These are phyloP conservation scores for Magnusiomyces suaveolens DNA, from an alignment of 1,139 yeast species.

Conservation along the genomic window DNA sequence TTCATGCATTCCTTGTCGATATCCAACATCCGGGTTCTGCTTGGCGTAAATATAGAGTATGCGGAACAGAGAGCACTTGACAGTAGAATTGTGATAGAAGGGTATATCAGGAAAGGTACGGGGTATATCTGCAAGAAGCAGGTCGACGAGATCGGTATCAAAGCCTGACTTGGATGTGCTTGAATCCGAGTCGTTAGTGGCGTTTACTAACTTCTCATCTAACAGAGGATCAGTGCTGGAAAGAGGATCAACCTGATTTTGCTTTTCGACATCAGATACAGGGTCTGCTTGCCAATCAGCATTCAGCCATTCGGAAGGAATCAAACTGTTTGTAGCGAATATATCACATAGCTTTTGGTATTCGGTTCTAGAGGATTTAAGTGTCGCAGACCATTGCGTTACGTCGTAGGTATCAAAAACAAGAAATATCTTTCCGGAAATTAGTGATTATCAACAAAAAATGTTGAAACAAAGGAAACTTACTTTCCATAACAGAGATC, in stretches of 20 bases:
- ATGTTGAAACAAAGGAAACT: conserved; percentile 4
- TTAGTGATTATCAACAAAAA: neutral
- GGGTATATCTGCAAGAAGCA: conserved; percentile 40
- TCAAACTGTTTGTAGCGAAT: neutral
- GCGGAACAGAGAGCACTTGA: conserved; percentile 35
- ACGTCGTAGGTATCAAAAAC: conserved; percentile 10
- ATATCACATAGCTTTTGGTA: conserved; percentile 4
- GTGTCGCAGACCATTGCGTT: conserved; percentile 5
- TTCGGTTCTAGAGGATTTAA: conserved; percentile 1
- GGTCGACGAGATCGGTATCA: conserved; percentile 24
- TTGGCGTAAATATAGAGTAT: conserved; percentile 46
- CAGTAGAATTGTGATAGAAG: conserved; percentile 33
- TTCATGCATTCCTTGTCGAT: conserved; percentile 58
- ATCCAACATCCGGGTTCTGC: conserved; percentile 42
- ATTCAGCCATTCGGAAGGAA: neutral
- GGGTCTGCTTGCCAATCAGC: neutral
- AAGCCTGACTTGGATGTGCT: neutral
- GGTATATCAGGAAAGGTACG: conserved; percentile 51
- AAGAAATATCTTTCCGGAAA: conserved; percentile 11
- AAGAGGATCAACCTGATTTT: neutral
- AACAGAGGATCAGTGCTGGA: neutral
- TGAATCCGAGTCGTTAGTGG: neutral
- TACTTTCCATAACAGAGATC: conserved; percentile 24
- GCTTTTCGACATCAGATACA: neutral
- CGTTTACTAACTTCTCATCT: too few relatives aligned